Evolutionary conservation across 2,329 filamentous ascomycete species (phyloP).

Genomic region (Trichoderma brevicompactum): DNA sequence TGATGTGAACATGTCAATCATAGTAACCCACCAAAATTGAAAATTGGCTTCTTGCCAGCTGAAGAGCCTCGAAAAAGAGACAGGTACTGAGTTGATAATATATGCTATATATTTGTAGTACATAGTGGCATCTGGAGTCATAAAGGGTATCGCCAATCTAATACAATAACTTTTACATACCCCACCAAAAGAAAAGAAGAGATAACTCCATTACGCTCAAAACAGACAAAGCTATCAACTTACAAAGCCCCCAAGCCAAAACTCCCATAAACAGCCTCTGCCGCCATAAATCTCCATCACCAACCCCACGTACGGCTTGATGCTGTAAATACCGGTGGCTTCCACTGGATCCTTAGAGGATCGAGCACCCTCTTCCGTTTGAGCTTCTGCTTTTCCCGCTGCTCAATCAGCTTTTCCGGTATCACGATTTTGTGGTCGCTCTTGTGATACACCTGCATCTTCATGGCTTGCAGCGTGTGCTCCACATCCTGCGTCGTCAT

Average conservation of each 20-base stretch:
- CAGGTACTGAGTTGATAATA: too few species aligned
- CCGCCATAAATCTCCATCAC: conserved; percentile 51
- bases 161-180: neutral
- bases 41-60: too few species aligned
- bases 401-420: conserved; percentile 78
- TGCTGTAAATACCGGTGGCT: conserved; percentile 91
- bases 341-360: conserved; percentile 83
- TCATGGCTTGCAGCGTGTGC: conserved; percentile 89
- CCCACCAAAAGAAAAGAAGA: neutral
- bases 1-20: too few species aligned
- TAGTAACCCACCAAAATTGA: too few species aligned
- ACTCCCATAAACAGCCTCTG: neutral
- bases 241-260: neutral
- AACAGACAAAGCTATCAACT: neutral
- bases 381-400: conserved; percentile 76
- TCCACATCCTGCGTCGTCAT: conserved; percentile 99
- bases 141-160: neutral
- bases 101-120: too few species aligned
- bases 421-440: conserved; percentile 96
- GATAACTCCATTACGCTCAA: neutral
- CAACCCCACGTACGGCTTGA: conserved; percentile 94
- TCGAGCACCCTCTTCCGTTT: conserved; percentile 81
- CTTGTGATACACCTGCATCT: conserved; percentile 95
- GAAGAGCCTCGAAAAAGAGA: too few species aligned
- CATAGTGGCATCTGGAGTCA: too few species aligned